Evolutionary conservation across 768 basidiomycete species (phyloP).

Genomic region (Rhodotorula babjevae): DNA sequence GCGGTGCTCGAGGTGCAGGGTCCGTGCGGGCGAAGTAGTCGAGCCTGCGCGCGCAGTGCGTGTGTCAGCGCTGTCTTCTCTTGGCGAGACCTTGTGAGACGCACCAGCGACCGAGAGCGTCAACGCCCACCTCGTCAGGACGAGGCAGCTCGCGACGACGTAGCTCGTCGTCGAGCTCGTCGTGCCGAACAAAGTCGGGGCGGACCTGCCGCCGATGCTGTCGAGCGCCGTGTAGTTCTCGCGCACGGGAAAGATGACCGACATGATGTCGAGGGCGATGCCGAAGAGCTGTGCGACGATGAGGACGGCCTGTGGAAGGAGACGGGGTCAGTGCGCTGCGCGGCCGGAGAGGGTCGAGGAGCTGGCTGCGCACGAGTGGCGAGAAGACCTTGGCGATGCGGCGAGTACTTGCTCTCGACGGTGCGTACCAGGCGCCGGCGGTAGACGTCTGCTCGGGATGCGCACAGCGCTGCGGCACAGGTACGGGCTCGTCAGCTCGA

Average conservation of each 20-base stretch:
- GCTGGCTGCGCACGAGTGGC: not conserved
- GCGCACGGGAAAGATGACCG: conserved; percentile 3
- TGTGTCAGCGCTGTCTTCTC: too few species aligned
- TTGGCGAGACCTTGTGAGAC: not conserved
- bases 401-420: not conserved
- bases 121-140: not conserved
- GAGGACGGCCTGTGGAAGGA: not conserved
- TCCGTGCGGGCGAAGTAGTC: not conserved
- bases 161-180: not conserved
- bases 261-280: conserved; percentile 12
- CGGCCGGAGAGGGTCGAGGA: too few species aligned
- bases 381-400: not conserved
- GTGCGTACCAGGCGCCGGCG: not conserved
- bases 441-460: not conserved
- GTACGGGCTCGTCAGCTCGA: too few species aligned
- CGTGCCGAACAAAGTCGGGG: conserved; percentile 17
- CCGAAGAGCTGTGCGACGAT: not conserved
- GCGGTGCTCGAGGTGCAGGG: not conserved
- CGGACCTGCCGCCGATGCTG: not conserved
- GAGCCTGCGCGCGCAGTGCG: not conserved
- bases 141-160: not conserved
- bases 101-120: not conserved
- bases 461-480: not conserved
- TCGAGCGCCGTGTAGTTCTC: not conserved
- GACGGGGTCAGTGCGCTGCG: not conserved